Percentiles rank a stretch among this genome's conserved stretches.
phyloP scores from a whole-genome alignment of 2,329 filamentous ascomycete genomes.

The Verticillium dahliae region DNA sequence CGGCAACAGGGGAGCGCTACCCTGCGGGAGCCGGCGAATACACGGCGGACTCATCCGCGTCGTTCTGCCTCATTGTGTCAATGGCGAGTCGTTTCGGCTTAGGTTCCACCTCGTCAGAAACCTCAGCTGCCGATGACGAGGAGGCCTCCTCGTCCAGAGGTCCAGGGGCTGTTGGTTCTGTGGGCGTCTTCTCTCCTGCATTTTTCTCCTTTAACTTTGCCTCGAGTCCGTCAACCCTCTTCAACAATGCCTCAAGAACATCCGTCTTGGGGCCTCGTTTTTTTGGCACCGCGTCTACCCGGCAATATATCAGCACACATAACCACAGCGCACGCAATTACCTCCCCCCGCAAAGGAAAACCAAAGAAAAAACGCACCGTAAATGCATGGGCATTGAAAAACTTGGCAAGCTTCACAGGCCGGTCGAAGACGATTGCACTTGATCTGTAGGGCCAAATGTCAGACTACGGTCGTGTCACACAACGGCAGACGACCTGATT shows the following conservation, averaged over 20 bases:
- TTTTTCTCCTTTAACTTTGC: slow-evolving; percentile 69
- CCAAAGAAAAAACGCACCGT: slow-evolving; percentile 54
- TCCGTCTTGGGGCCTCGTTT: slow-evolving; percentile 88
- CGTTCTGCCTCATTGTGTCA: slow-evolving; percentile 23
- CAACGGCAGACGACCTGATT: not conserved
- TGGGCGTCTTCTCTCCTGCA: slow-evolving; percentile 22
- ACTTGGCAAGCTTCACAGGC: slow-evolving; percentile 85
- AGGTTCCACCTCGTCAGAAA: slow-evolving; percentile 27
- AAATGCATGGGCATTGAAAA: slow-evolving; percentile 82
- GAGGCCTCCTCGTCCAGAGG: slow-evolving; percentile 16
- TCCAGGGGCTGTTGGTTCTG: slow-evolving; percentile 12
- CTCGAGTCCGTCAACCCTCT: slow-evolving; percentile 79
- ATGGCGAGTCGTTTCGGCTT: slow-evolving; percentile 32
- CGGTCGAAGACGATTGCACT: slow-evolving; percentile 79
- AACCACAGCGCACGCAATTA: no score
- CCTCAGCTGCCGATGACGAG: slow-evolving; percentile 14
- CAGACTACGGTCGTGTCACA: slow-evolving; percentile 1
- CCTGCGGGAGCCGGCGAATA: slow-evolving; percentile 34
- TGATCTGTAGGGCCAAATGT: slow-evolving; percentile 55
- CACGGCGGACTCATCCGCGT: slow-evolving; percentile 28
- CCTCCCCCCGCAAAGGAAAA: no score
- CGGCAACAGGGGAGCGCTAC: slow-evolving; percentile 18
- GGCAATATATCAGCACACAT: not conserved
- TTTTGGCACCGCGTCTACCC: slow-evolving; percentile 75
- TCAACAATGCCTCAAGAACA: slow-evolving; percentile 75